Percentiles rank a stretch among this genome's conserved stretches.
phyloP scores from a whole-genome alignment of 2,329 filamentous ascomycete species.

The Alternaria sp. region DNA sequence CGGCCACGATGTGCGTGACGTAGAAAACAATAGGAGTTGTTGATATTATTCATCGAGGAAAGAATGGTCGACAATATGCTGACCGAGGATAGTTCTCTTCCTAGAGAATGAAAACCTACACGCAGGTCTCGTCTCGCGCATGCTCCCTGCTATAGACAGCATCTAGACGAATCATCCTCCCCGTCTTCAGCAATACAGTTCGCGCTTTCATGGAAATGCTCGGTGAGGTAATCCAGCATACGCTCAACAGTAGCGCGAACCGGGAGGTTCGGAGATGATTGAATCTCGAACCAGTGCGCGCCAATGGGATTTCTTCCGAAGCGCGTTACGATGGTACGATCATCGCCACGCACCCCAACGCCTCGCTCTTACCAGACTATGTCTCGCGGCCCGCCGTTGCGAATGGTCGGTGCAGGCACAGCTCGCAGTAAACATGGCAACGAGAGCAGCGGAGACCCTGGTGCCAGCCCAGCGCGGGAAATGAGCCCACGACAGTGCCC shows the following conservation, averaged over 20 bases:
- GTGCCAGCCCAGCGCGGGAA: background rate
- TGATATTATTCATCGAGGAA: background rate
- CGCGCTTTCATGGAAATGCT: background rate
- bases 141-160: background rate
- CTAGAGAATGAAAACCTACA: background rate
- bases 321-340: conserved; percentile 5
- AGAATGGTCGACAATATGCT: background rate
- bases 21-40: too few species aligned
- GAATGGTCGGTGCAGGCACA: conserved; percentile 2
- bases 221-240: background rate
- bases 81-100: background rate
- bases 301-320: conserved; percentile 12
- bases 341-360: conserved; percentile 3
- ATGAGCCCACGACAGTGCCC: background rate
- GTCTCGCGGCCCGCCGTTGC: conserved; percentile 5
- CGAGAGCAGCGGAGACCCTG: conserved; percentile 10
- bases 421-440: conserved; percentile 4
- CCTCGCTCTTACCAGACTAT: conserved; percentile 5
- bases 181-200: background rate
- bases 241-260: conserved; percentile 1
- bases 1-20: background rate
- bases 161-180: background rate
- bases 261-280: background rate
- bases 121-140: background rate
- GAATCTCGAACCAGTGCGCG: background rate